These are phyloP conservation scores for Dactylellina leptospora DNA, from an alignment of 2,329 filamentous ascomycete genomes.

Conservation along the genomic window DNA sequence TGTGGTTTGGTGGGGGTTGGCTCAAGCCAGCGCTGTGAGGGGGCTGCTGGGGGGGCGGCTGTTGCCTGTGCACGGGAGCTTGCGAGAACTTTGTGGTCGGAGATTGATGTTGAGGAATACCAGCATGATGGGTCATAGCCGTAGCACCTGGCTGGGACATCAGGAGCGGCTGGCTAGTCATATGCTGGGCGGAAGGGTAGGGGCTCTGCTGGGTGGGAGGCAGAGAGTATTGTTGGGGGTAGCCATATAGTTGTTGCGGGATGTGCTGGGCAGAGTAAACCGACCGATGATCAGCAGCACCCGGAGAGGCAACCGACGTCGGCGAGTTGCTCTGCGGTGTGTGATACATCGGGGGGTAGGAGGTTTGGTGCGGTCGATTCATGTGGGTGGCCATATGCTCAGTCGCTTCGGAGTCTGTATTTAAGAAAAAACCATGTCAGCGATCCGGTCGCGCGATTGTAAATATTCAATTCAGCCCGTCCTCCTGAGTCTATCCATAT, in stretches of 20 bases:
- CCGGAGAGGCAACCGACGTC: constrained; percentile 88
- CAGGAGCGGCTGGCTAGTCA: constrained; percentile 67
- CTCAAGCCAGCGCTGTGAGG: constrained; percentile 54
- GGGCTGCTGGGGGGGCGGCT: constrained; percentile 54
- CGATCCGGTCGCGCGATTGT: constrained; percentile 4
- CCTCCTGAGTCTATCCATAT: neutral
- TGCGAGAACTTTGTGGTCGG: constrained; percentile 56
- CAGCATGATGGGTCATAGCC: constrained; percentile 60
- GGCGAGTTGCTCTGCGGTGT: constrained; percentile 95
- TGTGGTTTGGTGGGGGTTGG: constrained; percentile 61
- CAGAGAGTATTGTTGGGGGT: constrained; percentile 68
- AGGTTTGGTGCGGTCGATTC: constrained; percentile 66
- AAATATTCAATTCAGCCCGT: neutral
- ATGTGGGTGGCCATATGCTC: constrained; percentile 71
- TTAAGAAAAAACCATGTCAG: constrained; percentile 7
- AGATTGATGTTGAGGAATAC: constrained; percentile 57
- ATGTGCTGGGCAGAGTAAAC: constrained; percentile 85
- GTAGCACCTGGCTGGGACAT: constrained; percentile 66
- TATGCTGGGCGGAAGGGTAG: constrained; percentile 66
- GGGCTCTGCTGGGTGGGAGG: constrained; percentile 69
- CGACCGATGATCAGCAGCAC: constrained; percentile 84
- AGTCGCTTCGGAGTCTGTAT: constrained; percentile 41
- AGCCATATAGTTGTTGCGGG: constrained; percentile 83
- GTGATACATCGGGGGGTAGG: constrained; percentile 95
- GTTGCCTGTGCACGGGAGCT: constrained; percentile 55